Percentiles rank a stretch among this genome's conserved stretches.
These are phyloP conservation scores for Teratosphaeria pseudoeucalypti DNA, from an alignment of 2,329 filamentous ascomycete genomes.

Conservation along the genomic window DNA sequence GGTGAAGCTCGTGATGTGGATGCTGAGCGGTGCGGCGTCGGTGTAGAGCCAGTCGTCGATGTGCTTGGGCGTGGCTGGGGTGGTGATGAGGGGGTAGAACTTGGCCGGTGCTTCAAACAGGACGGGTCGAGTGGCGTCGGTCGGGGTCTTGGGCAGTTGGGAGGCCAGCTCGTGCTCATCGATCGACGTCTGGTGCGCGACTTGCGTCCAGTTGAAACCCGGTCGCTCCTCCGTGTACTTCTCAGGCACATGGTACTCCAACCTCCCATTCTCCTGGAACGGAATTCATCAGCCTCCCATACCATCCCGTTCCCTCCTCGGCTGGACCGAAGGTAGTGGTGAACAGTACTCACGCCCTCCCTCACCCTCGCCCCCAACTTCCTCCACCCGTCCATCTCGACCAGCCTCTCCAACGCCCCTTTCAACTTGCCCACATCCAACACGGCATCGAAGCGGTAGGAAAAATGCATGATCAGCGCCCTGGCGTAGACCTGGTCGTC, in stretches of 20 bases:
- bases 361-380: conserved; percentile 4
- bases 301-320: not conserved
- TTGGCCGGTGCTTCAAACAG: conserved; percentile 1
- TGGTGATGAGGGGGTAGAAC: not conserved
- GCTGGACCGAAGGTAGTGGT: too few species aligned
- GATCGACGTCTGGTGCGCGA: conserved; percentile 2
- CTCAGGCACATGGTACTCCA: conserved; percentile 9
- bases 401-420: conserved; percentile 4
- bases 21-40: conserved; percentile 14
- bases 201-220: conserved; percentile 6
- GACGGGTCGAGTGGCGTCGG: not conserved
- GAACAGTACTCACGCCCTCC: not conserved
- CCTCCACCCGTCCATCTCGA: conserved; percentile 7
- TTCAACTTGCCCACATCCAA: conserved; percentile 7
- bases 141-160: conserved; percentile 1
- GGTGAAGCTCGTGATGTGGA: conserved; percentile 14
- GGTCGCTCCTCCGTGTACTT: conserved; percentile 7
- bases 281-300: not conserved
- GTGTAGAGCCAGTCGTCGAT: conserved; percentile 6
- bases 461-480: conserved; percentile 7
- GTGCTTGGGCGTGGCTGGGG: not conserved
- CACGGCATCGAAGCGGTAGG: conserved; percentile 11
- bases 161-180: conserved; percentile 7
- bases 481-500: conserved; percentile 2
- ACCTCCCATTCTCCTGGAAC: conserved; percentile 3